phyloP scores from a whole-genome alignment of 805 yeast species.

The Yamadazyma tumulicola region DNA sequence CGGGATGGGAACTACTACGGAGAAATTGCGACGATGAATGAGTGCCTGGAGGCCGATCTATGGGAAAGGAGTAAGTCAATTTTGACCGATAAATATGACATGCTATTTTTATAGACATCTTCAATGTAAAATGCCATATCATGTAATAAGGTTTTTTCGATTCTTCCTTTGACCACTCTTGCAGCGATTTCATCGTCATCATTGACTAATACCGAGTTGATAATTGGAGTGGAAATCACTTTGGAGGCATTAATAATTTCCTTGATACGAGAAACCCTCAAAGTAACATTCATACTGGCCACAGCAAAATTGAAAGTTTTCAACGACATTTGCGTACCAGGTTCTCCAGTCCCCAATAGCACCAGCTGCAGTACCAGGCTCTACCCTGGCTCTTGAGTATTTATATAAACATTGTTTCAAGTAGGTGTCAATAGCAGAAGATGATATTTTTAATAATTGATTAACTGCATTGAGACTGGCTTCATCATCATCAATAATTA shows the following conservation, averaged over 20 bases:
- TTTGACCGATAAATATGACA: constrained; percentile 76
- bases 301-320: constrained; percentile 97
- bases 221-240: constrained; percentile 92
- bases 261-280: constrained; percentile 99
- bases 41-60: too few relatives aligned
- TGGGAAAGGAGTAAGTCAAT: constrained; percentile 80
- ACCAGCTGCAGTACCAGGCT: constrained; percentile 99
- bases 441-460: constrained; percentile 67
- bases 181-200: constrained; percentile 97
- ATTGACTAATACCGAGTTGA: constrained; percentile 89
- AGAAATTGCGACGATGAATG: too few relatives aligned
- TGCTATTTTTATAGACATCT: constrained; percentile 82
- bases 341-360: constrained; percentile 99
- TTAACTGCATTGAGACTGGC: constrained; percentile 45
- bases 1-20: not conserved
- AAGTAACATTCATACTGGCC: constrained; percentile 96
- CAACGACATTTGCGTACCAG: constrained; percentile 98
- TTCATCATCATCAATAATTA: constrained; percentile 30
- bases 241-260: constrained; percentile 98
- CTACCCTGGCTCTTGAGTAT: constrained; percentile 87
- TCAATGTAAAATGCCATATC: constrained; percentile 89
- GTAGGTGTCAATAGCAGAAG: constrained; percentile 57
- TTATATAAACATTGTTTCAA: constrained; percentile 74
- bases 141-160: constrained; percentile 83
- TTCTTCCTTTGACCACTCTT: constrained; percentile 95